Percentiles rank a stretch among this genome's conserved stretches.
phyloP scores from a whole-genome alignment of 73 alveolate genomes.

The Blepharisma stoltei region DNA sequence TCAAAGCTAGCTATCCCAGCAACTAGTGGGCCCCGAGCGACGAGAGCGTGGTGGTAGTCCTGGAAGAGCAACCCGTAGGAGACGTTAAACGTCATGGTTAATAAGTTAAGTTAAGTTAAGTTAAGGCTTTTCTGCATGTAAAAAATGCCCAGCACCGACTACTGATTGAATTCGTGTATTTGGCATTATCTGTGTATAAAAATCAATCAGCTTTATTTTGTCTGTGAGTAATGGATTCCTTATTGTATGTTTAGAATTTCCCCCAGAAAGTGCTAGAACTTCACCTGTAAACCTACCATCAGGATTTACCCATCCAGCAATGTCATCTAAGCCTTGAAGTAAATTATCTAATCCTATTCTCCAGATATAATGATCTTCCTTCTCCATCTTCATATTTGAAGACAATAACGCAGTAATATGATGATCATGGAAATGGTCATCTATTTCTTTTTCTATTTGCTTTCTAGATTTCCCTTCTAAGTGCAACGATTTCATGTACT shows the following conservation, averaged over 20 bases:
- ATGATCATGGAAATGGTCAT: background rate
- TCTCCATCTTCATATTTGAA: background rate
- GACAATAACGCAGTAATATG: background rate
- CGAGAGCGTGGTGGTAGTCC: too few relatives aligned
- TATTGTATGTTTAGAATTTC: constrained; percentile 22
- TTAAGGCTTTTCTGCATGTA: too few relatives aligned
- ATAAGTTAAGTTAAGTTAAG: too few relatives aligned
- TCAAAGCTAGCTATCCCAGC: too few relatives aligned
- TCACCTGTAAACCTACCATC: background rate
- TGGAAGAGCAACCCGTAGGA: too few relatives aligned
- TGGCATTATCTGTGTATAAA: too few relatives aligned
- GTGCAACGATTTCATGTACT: background rate
- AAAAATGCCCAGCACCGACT: too few relatives aligned
- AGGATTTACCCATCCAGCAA: constrained; percentile 19
- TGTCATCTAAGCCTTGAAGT: constrained; percentile 2
- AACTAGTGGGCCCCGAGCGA: too few relatives aligned
- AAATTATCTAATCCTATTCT: constrained; percentile 4
- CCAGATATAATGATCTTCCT: background rate
- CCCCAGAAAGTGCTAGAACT: constrained; percentile 25
- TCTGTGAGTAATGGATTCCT: background rate
- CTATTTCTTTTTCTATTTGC: background rate
- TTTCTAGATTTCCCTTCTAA: background rate
- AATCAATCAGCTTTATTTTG: too few relatives aligned
- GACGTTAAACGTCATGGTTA: too few relatives aligned
- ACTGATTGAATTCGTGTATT: too few relatives aligned